phyloP scores from a whole-genome alignment of 1,284 basidiomycete genomes.

The Hemileia vastatrix region DNA sequence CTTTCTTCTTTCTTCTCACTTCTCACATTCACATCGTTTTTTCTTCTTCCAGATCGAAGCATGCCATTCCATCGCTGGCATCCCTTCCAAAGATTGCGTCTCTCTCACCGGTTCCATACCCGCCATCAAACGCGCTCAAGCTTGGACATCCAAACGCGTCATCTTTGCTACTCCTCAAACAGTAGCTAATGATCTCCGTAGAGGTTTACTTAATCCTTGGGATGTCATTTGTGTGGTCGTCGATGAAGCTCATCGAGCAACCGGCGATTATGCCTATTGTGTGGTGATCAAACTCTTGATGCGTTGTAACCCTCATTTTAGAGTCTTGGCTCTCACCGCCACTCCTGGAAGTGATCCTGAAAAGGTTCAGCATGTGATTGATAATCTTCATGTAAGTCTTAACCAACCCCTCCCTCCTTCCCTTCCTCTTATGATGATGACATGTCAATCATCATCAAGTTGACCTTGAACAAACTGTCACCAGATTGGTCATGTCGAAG shows the following conservation, averaged over 20 bases:
- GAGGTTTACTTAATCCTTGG: slow-evolving; percentile 62
- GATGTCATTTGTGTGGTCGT: slow-evolving; percentile 75
- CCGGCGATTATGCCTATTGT: slow-evolving; percentile 85
- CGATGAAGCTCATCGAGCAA: slow-evolving; percentile 92
- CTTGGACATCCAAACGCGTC: slow-evolving; percentile 72
- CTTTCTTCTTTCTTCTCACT: neutral
- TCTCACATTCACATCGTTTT: neutral
- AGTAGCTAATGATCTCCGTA: slow-evolving; percentile 72
- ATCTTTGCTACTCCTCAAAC: slow-evolving; percentile 99
- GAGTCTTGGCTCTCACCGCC: slow-evolving; percentile 84
- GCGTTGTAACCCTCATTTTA: slow-evolving; percentile 85
- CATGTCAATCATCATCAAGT: neutral
- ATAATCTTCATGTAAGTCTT: slow-evolving; percentile 62
- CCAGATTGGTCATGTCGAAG: slow-evolving; percentile 81
- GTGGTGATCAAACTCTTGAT: slow-evolving; percentile 81
- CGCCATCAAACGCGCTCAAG: slow-evolving; percentile 45
- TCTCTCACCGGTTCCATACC: slow-evolving; percentile 72
- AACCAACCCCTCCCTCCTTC: neutral
- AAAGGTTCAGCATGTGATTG: slow-evolving; percentile 80
- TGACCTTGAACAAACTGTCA: neutral
- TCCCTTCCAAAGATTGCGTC: slow-evolving; percentile 72
- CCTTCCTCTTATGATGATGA: neutral
- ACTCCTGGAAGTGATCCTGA: slow-evolving; percentile 83
- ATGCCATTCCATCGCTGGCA: slow-evolving; percentile 86
- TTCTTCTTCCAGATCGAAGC: slow-evolving; percentile 58